Evolutionary conservation across 2,329 filamentous ascomycete species (phyloP).

Genomic region (Xylariaceae sp.): DNA sequence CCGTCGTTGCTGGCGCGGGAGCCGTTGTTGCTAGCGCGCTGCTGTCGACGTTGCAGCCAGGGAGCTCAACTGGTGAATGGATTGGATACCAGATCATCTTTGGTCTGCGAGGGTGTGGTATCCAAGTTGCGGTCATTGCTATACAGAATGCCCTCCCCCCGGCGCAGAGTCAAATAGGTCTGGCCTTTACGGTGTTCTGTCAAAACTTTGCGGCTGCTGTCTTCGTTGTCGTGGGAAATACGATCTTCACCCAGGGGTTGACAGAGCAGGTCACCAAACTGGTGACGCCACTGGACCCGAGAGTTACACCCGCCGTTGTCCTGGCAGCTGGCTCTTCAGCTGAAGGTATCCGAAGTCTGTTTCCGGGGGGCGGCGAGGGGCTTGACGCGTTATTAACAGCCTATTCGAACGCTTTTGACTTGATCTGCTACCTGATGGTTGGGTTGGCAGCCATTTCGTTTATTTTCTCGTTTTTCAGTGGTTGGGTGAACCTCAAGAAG

Average conservation of each 20-base stretch:
- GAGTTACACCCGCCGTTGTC: slow-evolving; percentile 21
- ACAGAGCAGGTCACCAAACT: slow-evolving; percentile 16
- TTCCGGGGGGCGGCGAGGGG: slow-evolving; percentile 23
- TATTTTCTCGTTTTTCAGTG: slow-evolving; percentile 26
- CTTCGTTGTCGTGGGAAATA: slow-evolving; percentile 27
- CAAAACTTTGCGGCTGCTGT: slow-evolving; percentile 26
- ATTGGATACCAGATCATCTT: slow-evolving; percentile 29
- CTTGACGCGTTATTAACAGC: slow-evolving; percentile 22
- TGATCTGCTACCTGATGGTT: slow-evolving; percentile 27
- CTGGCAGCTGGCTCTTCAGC: slow-evolving; percentile 27
- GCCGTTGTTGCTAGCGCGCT: slow-evolving; percentile 24
- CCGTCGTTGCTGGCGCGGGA: slow-evolving; percentile 19
- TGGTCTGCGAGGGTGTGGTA: slow-evolving; percentile 23
- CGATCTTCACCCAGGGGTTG: slow-evolving; percentile 27
- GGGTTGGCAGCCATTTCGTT: slow-evolving; percentile 21
- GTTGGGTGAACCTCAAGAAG: slow-evolving; percentile 25
- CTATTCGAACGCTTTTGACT: slow-evolving; percentile 24
- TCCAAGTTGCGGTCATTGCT: slow-evolving; percentile 27
- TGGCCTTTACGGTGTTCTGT: slow-evolving; percentile 28
- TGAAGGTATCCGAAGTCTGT: slow-evolving; percentile 26
- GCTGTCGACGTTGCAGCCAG: slow-evolving; percentile 26
- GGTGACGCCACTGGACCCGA: slow-evolving; percentile 16
- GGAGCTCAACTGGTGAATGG: slow-evolving; percentile 24
- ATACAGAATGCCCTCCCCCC: slow-evolving; percentile 26
- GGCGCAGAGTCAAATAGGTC: slow-evolving; percentile 23